These are phyloP conservation scores for Tulasnella sp. DNA, from an alignment of 768 basidiomycete genomes.

Conservation along the genomic window DNA sequence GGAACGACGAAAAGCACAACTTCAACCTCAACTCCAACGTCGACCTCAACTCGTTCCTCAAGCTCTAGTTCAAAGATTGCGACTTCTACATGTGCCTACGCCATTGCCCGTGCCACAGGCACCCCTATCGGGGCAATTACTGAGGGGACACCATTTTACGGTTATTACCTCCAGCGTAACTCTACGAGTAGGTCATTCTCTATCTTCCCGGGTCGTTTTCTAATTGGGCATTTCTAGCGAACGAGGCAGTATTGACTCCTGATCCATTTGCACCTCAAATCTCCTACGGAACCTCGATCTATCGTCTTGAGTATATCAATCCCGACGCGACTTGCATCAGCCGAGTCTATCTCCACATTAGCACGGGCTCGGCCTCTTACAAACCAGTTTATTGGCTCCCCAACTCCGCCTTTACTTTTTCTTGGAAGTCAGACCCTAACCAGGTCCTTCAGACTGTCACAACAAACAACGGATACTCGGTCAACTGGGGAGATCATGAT, in stretches of 20 bases:
- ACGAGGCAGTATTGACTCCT: not conserved
- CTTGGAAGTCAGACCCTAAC: not conserved
- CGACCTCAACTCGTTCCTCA: not conserved
- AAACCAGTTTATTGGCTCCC: not conserved
- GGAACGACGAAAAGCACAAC: not conserved
- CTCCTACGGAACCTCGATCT: not conserved
- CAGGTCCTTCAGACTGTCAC: not conserved
- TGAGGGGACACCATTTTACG: not conserved
- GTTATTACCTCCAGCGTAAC: not conserved
- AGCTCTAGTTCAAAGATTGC: not conserved
- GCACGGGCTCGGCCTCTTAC: not conserved
- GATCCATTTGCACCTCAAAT: not conserved
- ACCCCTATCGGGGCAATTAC: slow-evolving; percentile 2
- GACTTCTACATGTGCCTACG: not conserved
- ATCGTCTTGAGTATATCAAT: not conserved
- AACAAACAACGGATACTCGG: not conserved
- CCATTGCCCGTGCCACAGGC: not conserved
- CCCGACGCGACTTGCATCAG: not conserved
- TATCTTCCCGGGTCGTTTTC: not conserved
- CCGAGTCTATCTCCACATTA: not conserved
- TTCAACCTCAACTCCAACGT: not conserved
- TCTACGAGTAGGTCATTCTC: not conserved
- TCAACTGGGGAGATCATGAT: not conserved
- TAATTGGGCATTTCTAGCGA: not conserved
- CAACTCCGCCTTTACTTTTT: not conserved